A percentile compares a stretch with the other conserved stretches of the same genome.
Evolutionary conservation across 164 flowering plant genomes (phyloP).

Genomic region (Akebia trifoliata): DNA sequence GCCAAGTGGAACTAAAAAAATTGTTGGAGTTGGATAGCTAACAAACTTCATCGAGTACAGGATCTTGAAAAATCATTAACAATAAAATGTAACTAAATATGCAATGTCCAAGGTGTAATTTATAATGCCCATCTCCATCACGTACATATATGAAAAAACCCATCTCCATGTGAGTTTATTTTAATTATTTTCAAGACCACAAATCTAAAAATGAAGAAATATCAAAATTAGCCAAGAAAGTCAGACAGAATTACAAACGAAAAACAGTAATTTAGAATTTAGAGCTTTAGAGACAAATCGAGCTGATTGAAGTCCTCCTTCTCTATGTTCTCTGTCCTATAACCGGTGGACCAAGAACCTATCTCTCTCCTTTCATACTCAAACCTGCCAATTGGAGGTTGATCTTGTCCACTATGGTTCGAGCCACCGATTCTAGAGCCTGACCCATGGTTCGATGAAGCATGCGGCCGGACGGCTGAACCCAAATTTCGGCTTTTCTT

Average conservation of each 20-base stretch:
- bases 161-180: neutral
- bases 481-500: conserved; percentile 56
- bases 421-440: neutral
- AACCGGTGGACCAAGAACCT: conserved; percentile 13
- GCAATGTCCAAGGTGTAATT: no score
- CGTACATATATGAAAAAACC: neutral
- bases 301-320: conserved; percentile 39
- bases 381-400: conserved; percentile 11
- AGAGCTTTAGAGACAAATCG: conserved; percentile 69
- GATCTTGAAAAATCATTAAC: no score
- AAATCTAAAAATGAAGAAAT: neutral
- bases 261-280: conserved; percentile 8
- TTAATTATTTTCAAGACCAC: conserved; percentile 1
- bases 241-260: neutral
- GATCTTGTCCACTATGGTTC: conserved; percentile 5
- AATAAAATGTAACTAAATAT: no score
- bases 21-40: no score
- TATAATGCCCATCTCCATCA: neutral
- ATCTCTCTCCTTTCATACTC: conserved; percentile 7
- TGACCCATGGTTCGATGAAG: neutral
- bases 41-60: no score
- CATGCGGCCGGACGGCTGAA: conserved; percentile 25
- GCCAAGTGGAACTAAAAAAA: no score
- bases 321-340: conserved; percentile 25
- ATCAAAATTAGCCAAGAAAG: conserved; percentile 1